Evolutionary conservation across 768 basidiomycete genomes (phyloP), one percentile per base, ranked within the genome.

Genomic region (Phlegmacium glaucopus): DNA sequence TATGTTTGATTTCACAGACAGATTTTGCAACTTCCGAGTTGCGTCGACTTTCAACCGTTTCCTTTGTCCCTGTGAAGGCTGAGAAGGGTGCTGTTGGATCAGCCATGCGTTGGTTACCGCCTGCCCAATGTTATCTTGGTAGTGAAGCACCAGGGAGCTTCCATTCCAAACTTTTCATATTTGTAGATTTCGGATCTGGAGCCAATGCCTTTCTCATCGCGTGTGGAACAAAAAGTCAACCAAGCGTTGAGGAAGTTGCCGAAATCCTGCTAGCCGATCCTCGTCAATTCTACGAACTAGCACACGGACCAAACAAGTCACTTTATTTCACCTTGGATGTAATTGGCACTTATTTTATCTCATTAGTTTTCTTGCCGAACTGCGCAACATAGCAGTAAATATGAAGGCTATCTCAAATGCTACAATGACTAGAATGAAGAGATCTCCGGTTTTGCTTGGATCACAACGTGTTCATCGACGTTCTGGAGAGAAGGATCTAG

Each of bases 381-480:
- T 97, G 4, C 82, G 92, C 10, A 87, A 92, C 48, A 75, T 98
- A 39, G 89, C 90, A n/a, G 75, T 92, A 36, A 93, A 94, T 61
- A 69, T 50, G 62, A 70, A 72, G n/a, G 67, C 78, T 10, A 59
- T 85, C n/a, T 72, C 78, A 2, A 63, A 70, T 1, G 64, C 66
- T 4, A 86, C 83, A 0, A 58, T 81, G 26, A 66, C 61, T 13
- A 76, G 76, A 40, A 88, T 99, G 88, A 87, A 78, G 62, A 72
- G 66, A 35, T 66, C 83, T 0, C 72, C 90, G 0, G 79, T 93
- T 44, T 68, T 98, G 27, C 76, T 97, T 16, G 92, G 83, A 6
- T 76, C 80, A 5, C 83, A 86, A 45, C 79, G 88, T 12, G 76
- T 77, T 53, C 65, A 70, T 38, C 63, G 66, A 57, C 70, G 66